A percentile compares a stretch with the other conserved stretches of the same genome.
These are phyloP conservation scores for Verticillium longisporum DNA, from an alignment of 2,329 filamentous ascomycete species.

Conservation along the genomic window DNA sequence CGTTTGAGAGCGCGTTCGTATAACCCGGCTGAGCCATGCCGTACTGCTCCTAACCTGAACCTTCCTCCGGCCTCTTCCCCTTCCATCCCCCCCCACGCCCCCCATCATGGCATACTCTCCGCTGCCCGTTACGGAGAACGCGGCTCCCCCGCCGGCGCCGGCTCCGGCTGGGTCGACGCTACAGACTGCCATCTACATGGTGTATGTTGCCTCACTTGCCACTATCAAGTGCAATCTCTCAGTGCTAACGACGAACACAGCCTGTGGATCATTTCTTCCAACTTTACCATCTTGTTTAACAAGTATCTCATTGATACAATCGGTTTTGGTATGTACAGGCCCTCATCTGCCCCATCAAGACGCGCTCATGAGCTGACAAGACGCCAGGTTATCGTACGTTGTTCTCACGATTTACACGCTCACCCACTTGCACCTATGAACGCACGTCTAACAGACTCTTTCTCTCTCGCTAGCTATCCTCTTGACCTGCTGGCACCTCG, in stretches of 20 bases:
- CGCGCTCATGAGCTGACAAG: background rate
- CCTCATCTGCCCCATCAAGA: background rate
- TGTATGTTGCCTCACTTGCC: background rate
- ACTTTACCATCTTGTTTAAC: constrained; percentile 70
- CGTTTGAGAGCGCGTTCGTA: background rate
- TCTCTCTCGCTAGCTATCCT: constrained; percentile 46
- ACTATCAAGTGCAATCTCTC: background rate
- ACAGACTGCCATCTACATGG: background rate
- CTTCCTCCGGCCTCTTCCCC: background rate
- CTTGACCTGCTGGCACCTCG: constrained; percentile 90
- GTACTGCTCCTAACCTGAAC: background rate
- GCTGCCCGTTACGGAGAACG: background rate
- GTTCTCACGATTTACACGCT: background rate
- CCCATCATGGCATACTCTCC: background rate
- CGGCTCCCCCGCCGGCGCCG: background rate
- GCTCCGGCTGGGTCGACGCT: background rate
- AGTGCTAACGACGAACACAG: background rate
- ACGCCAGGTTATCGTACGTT: constrained; percentile 5
- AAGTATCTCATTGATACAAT: constrained; percentile 90
- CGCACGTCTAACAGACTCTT: constrained; percentile 5
- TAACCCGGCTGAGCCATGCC: background rate
- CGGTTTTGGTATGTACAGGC: constrained; percentile 55
- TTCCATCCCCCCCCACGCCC: background rate
- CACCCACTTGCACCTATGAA: background rate
- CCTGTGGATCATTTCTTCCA: background rate